phyloP scores from a whole-genome alignment of 225 moss, liverwort and hornwort genomes.

The Marchantia polymorpha region DNA sequence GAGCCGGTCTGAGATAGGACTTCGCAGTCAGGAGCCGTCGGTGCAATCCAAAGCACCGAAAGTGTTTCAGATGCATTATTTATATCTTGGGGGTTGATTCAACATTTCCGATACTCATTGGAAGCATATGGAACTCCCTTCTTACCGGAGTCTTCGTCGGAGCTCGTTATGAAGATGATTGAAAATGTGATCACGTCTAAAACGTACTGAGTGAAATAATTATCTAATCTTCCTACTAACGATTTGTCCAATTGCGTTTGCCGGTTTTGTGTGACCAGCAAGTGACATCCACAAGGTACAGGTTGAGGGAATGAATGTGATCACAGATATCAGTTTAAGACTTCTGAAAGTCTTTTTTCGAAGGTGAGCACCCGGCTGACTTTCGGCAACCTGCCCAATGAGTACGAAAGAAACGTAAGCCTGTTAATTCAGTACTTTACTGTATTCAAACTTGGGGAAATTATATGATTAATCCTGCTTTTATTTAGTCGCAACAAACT shows the following conservation, averaged over 20 bases:
- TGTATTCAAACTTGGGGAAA: not conserved
- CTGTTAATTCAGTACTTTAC: not conserved
- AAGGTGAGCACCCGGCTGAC: not conserved
- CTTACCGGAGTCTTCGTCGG: not conserved
- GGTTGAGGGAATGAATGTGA: not conserved
- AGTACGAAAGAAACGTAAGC: not conserved
- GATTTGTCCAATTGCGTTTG: not conserved
- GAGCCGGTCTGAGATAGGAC: not conserved
- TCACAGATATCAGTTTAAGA: not conserved
- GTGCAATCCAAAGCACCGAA: not conserved
- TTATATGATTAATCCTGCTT: not conserved
- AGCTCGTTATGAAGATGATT: not conserved
- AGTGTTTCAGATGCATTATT: not conserved
- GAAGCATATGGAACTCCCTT: not conserved
- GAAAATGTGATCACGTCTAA: not conserved
- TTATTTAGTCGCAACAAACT: not conserved
- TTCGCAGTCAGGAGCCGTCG: not conserved
- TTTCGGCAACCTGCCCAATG: not conserved
- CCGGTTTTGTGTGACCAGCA: not conserved
- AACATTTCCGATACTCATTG: not conserved
- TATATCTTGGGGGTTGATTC: not conserved
- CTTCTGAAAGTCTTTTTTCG: not conserved
- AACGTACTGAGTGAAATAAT: not conserved
- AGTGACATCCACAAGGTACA: not conserved
- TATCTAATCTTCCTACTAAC: not conserved